phyloP scores from a whole-genome alignment of 2,329 filamentous ascomycete species.

The Cadophora malorum region DNA sequence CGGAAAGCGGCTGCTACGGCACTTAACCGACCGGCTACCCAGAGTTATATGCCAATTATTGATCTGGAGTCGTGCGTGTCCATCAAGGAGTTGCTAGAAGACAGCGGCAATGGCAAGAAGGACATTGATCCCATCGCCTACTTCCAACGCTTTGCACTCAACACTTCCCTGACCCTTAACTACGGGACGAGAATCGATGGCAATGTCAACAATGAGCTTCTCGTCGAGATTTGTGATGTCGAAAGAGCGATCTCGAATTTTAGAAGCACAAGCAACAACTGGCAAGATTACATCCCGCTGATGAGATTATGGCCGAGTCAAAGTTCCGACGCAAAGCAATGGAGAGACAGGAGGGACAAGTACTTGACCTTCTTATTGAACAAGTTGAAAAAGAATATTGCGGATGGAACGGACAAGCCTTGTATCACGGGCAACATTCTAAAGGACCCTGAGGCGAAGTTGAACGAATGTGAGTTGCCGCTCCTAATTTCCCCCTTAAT shows the following conservation, averaged over 20 bases:
- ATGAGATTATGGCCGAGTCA: slow-evolving; percentile 68
- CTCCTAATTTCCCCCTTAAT: slow-evolving; percentile 31
- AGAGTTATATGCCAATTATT: slow-evolving; percentile 82
- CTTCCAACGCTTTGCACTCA: slow-evolving; percentile 78
- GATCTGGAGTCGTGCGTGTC: slow-evolving; percentile 76
- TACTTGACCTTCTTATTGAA: slow-evolving; percentile 66
- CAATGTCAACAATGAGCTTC: slow-evolving; percentile 68
- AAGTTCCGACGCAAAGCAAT: slow-evolving; percentile 68
- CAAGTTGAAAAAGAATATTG: slow-evolving; percentile 66
- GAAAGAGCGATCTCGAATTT: slow-evolving; percentile 80
- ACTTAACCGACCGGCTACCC: slow-evolving; percentile 75
- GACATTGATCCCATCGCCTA: slow-evolving; percentile 76
- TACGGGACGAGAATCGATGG: slow-evolving; percentile 80
- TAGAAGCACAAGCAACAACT: slow-evolving; percentile 80
- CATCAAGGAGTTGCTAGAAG: slow-evolving; percentile 73
- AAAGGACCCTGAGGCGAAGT: slow-evolving; percentile 63
- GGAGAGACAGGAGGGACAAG: slow-evolving; percentile 70
- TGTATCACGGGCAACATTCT: slow-evolving; percentile 75
- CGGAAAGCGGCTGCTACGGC: slow-evolving; percentile 82
- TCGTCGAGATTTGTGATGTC: slow-evolving; percentile 77
- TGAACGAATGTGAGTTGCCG: slow-evolving; percentile 63
- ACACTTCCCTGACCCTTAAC: slow-evolving; percentile 78
- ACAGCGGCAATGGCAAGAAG: slow-evolving; percentile 64
- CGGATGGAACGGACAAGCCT: slow-evolving; percentile 67
- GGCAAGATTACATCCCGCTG: slow-evolving; percentile 84